Base-by-base conservation (phyloP, 345 rosid species). In the Xanthoceras sorbifolium region DNA sequence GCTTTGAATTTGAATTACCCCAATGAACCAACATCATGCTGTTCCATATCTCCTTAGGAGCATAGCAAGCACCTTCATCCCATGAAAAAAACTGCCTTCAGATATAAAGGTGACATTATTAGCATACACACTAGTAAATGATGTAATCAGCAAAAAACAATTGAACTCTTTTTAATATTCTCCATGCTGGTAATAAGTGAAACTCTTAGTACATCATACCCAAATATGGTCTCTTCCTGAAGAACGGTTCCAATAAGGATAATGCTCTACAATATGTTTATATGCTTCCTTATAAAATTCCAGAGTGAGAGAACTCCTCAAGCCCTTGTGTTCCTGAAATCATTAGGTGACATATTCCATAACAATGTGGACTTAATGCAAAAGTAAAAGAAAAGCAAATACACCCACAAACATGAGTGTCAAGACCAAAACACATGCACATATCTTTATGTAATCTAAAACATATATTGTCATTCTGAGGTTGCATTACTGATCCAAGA, bases 51-150 rank as follows among this genome's bases (percentile, higher is more conserved):
- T 95, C 98, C 88, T 93, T 95, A 17, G 99, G 99, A 78, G 99
- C 97, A 90, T 92, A 93, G 87, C 99, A 95, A 87, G 99, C 98
- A 89, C 98, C 98, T 91, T 95, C 98, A 86, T 95, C 99, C 99
- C 99, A 95, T 73, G 99, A 92, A 85, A 95, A 95, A 79, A 79
- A 93, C 99, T 95, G 96, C 89, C 86, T 80, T 83, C 84, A 84
- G 83, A 85, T 77, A 75, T 62, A 57, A 29, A 73, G 67, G 83
- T 55, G 67, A 64, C 70, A 69, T 77, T 48, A 84, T 85, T 83
- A 86, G 84, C 73, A 79, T 62, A 76, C 17, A 76, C 63, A 61
- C 23, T 29, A 32, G 3, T 64, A 59, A 70, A 79, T 64, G 34
- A 29, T 12, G 14, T 28, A 17, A 32, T 50, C 57, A 74, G 72